Evolutionary conservation across 2,329 filamentous ascomycete genomes (phyloP).

Genomic region (Fusarium brevicatenulatum): DNA sequence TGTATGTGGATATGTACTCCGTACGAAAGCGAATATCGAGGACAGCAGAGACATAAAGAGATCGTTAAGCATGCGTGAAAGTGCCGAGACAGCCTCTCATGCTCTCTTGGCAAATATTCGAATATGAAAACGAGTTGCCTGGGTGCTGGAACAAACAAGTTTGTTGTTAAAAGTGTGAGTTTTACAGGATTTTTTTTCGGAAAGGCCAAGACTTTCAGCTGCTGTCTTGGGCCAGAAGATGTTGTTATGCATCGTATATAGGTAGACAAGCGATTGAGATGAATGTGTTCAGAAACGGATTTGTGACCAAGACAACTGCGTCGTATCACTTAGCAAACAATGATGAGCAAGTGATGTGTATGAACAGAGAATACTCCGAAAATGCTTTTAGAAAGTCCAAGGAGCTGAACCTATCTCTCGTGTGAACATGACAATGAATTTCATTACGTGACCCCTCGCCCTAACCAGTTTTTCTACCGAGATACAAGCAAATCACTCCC

Average conservation of each 20-base stretch:
- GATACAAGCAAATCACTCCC: conserved; percentile 48
- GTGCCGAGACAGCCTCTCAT: not conserved
- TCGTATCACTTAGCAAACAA: too few species aligned
- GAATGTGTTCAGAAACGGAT: too few species aligned
- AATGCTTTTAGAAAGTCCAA: conserved; percentile 39
- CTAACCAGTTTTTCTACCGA: conserved; percentile 48
- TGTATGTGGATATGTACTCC: not conserved
- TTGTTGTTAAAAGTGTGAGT: not conserved
- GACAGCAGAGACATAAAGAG: not conserved
- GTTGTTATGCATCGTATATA: not conserved
- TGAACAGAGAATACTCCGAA: conserved; percentile 28
- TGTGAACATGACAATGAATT: conserved; percentile 43
- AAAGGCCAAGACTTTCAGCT: not conserved
- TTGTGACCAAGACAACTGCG: too few species aligned
- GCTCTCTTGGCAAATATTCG: not conserved
- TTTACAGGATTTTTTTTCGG: not conserved
- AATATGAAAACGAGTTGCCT: not conserved
- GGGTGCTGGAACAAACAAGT: not conserved
- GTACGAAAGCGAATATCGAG: not conserved
- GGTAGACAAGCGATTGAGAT: too few species aligned
- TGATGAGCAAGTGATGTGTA: not conserved
- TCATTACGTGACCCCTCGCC: conserved; percentile 50
- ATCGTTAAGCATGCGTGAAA: not conserved
- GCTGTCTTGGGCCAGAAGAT: not conserved
- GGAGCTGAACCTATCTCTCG: conserved; percentile 33